These are phyloP conservation scores for Pinus tabuliformis DNA, from an alignment of 75 land plant species.

Conservation along the genomic window DNA sequence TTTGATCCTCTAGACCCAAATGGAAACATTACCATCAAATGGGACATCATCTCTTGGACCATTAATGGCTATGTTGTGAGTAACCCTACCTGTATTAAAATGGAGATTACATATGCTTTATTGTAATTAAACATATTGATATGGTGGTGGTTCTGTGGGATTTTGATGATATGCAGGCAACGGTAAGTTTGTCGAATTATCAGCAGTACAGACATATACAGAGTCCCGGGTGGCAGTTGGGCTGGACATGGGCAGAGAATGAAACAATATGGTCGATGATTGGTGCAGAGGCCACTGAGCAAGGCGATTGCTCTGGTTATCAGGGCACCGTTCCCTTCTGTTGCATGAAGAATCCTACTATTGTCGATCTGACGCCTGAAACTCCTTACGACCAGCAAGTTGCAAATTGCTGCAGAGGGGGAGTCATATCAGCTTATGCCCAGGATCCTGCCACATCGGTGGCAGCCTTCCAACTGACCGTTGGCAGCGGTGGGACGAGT, in stretches of 20 bases:
- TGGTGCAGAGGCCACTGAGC: slow-evolving; percentile 66
- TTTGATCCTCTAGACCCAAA: slow-evolving; percentile 78
- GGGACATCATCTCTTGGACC: slow-evolving; percentile 77
- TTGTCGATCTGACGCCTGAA: slow-evolving; percentile 68
- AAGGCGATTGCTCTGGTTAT: slow-evolving; percentile 78
- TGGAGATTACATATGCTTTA: no score
- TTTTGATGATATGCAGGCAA: slow-evolving; percentile 33
- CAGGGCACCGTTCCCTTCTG: slow-evolving; percentile 59
- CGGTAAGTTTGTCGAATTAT: slow-evolving; percentile 65
- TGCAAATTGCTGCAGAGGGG: slow-evolving; percentile 82
- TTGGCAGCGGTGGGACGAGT: slow-evolving; percentile 51
- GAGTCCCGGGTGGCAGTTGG: slow-evolving; percentile 67
- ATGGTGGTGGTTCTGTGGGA: no score
- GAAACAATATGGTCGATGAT: slow-evolving; percentile 77
- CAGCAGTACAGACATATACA: slow-evolving; percentile 70
- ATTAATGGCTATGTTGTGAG: slow-evolving; percentile 69
- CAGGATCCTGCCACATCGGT: slow-evolving; percentile 57
- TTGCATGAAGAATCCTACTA: slow-evolving; percentile 45
- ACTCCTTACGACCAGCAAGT: slow-evolving; percentile 64
- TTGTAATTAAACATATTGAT: no score
- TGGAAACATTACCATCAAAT: slow-evolving; percentile 78
- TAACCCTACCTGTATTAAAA: not conserved
- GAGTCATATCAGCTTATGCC: slow-evolving; percentile 49
- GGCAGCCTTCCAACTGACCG: slow-evolving; percentile 45
- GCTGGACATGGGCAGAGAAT: slow-evolving; percentile 76